Evolutionary conservation across 306 rosid species (phyloP).

Genomic region (Ormosia emarginata): DNA sequence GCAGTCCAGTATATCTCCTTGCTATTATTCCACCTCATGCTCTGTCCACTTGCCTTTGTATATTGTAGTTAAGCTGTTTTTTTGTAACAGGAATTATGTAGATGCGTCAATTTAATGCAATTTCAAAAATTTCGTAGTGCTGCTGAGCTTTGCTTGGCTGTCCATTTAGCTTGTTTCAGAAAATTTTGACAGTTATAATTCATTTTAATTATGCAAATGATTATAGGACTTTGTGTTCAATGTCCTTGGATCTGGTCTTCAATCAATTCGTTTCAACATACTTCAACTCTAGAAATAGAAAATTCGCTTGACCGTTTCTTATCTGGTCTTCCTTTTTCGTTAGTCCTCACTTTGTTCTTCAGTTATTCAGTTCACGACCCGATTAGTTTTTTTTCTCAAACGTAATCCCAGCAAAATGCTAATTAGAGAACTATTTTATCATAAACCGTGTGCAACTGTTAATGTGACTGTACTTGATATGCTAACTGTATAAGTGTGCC

Average conservation of each 20-base stretch:
- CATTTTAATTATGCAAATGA: background rate
- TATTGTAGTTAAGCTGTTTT: slow-evolving; percentile 35
- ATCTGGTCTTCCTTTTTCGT: background rate
- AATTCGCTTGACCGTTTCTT: background rate
- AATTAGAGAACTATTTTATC: no score
- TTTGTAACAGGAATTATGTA: slow-evolving; percentile 27
- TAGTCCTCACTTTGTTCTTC: background rate
- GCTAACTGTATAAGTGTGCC: no score
- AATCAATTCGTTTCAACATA: background rate
- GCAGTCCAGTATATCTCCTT: slow-evolving; percentile 18
- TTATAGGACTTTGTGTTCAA: slow-evolving; percentile 5
- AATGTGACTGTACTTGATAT: no score
- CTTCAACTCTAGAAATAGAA: background rate
- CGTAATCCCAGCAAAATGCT: no score
- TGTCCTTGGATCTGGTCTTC: background rate
- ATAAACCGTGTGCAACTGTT: no score
- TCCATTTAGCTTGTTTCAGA: slow-evolving; percentile 10
- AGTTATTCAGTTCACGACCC: background rate
- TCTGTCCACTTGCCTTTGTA: slow-evolving; percentile 29
- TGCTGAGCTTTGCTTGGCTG: slow-evolving; percentile 12
- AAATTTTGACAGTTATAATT: slow-evolving; percentile 26
- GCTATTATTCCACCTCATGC: slow-evolving; percentile 21
- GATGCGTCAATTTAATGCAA: slow-evolving; percentile 34
- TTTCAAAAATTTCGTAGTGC: slow-evolving; percentile 11
- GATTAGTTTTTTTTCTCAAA: no score